Conservation (phyloP, 768 basidiomycete species). For the Pholiota microspora region DNA sequence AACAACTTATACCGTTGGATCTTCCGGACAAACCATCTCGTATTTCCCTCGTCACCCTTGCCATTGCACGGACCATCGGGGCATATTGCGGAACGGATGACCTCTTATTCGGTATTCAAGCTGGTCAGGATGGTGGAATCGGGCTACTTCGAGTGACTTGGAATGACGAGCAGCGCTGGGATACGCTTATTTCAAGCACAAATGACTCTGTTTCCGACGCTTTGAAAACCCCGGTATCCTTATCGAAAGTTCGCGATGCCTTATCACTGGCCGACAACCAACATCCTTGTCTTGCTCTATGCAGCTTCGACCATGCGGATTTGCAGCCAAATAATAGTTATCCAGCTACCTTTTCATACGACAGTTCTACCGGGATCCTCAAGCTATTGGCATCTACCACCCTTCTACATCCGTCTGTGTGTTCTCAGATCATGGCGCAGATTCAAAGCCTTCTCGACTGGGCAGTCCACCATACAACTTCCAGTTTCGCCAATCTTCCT, state of each 20-base stretch:
- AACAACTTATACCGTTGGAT: neutral
- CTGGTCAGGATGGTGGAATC: constrained; percentile 1
- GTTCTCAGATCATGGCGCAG: constrained; percentile 26
- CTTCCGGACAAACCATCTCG: neutral
- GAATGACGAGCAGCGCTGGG: constrained; percentile 22
- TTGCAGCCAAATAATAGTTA: constrained; percentile 5
- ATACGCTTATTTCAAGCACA: constrained; percentile 14
- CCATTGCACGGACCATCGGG: constrained; percentile 26
- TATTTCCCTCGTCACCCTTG: constrained; percentile 17
- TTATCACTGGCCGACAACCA: constrained; percentile 25
- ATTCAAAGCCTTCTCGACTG: constrained; percentile 18
- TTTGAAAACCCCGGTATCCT: neutral
- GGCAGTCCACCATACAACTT: constrained; percentile 12
- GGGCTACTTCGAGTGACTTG: constrained; percentile 24
- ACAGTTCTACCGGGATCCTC: constrained; percentile 11
- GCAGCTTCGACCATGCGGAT: constrained; percentile 14
- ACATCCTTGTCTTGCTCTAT: constrained; percentile 27
- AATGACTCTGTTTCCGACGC: constrained; percentile 3
- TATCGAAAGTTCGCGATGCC: constrained; percentile 14
- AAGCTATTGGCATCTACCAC: constrained; percentile 14
- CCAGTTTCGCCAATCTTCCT: constrained; percentile 9
- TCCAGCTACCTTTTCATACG: constrained; percentile 21
- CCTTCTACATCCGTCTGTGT: constrained; percentile 23
- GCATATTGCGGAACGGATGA: constrained; percentile 29
- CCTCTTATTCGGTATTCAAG: constrained; percentile 25